Evolutionary conservation across 164 flowering plant genomes (phyloP).

Genomic region (Liriodendron chinense): DNA sequence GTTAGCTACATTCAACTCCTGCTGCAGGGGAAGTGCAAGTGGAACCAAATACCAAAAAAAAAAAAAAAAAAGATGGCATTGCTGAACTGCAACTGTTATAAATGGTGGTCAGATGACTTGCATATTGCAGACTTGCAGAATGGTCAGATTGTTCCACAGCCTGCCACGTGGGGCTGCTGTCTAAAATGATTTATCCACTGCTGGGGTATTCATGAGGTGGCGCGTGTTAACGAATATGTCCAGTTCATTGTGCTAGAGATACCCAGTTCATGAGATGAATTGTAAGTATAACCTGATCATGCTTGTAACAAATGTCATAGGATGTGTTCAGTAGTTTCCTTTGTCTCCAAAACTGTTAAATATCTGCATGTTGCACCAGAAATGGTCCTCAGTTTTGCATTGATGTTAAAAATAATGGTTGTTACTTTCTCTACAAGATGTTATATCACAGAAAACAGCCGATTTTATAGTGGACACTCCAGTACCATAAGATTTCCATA

Average conservation of each 20-base stretch:
- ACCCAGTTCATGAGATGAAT: not conserved
- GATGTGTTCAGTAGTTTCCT: not conserved
- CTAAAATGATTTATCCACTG: not conserved
- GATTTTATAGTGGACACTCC: too few relatives aligned
- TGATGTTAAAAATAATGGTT: too few relatives aligned
- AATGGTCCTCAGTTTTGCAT: too few relatives aligned
- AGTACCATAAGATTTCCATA: too few relatives aligned
- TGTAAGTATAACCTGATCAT: not conserved
- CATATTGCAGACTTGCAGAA: not conserved
- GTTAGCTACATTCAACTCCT: not conserved
- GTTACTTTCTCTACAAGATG: too few relatives aligned
- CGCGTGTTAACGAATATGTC: not conserved
- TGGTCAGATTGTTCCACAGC: not conserved
- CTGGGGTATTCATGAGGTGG: not conserved
- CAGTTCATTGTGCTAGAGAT: not conserved
- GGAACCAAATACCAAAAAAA: not conserved
- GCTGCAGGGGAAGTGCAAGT: not conserved
- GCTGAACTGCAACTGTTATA: too few relatives aligned
- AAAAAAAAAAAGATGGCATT: not conserved
- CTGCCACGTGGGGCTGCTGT: not conserved
- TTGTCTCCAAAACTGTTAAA: not conserved
- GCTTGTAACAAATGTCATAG: not conserved
- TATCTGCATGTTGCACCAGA: too few relatives aligned
- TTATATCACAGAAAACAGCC: too few relatives aligned
- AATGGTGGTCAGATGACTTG: too few relatives aligned